Percentiles rank a stretch among this genome's conserved stretches.
Evolutionary conservation across 2,329 filamentous ascomycete species (phyloP).

Genomic region (Xylariaceae sp.): DNA sequence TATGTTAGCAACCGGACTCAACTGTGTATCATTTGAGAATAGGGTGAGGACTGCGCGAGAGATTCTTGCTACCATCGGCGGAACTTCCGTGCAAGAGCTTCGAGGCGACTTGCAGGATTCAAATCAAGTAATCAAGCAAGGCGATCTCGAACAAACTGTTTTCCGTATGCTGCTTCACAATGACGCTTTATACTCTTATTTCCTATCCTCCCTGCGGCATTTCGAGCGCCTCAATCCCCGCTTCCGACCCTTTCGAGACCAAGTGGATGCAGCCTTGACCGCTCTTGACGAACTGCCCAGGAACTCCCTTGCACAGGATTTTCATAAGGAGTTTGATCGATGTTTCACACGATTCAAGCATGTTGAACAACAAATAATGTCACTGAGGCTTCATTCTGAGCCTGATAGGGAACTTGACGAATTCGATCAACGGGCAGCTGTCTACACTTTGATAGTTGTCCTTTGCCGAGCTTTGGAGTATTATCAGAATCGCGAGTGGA

Average conservation of each 20-base stretch:
- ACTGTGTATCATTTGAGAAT: slow-evolving; percentile 46
- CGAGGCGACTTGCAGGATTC: slow-evolving; percentile 44
- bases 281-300: slow-evolving; percentile 36
- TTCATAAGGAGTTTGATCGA: slow-evolving; percentile 43
- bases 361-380: slow-evolving; percentile 41
- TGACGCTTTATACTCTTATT: slow-evolving; percentile 52
- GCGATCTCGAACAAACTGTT: slow-evolving; percentile 48
- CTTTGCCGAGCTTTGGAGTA: slow-evolving; percentile 42
- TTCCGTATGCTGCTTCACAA: slow-evolving; percentile 53
- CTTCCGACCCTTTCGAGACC: slow-evolving; percentile 46
- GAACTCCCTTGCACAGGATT: slow-evolving; percentile 6
- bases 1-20: slow-evolving; percentile 49
- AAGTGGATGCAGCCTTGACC: slow-evolving; percentile 44
- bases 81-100: slow-evolving; percentile 37
- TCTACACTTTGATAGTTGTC: slow-evolving; percentile 45
- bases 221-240: slow-evolving; percentile 42
- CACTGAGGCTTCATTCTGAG: slow-evolving; percentile 37
- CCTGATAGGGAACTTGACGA: slow-evolving; percentile 35
- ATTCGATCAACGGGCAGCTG: slow-evolving; percentile 42
- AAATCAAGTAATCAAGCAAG: slow-evolving; percentile 37
- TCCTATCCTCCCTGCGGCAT: slow-evolving; percentile 43
- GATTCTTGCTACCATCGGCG: slow-evolving; percentile 46
- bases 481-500: slow-evolving; percentile 31
- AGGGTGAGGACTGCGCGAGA: slow-evolving; percentile 49
- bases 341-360: slow-evolving; percentile 45